phyloP scores from a whole-genome alignment of 805 yeast species.

The Sugiyamaella mastotermitis region DNA sequence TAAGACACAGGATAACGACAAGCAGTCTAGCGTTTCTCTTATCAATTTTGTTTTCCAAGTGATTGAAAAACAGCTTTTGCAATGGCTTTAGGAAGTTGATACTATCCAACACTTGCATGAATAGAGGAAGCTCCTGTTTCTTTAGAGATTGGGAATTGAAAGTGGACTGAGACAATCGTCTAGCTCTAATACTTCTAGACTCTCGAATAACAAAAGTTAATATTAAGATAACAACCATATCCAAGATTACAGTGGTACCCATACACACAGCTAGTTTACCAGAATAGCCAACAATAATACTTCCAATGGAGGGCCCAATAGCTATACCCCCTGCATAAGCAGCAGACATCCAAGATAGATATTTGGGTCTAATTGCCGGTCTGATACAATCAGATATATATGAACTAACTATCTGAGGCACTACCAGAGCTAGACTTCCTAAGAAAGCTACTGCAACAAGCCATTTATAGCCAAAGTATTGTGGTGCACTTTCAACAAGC shows the following conservation, averaged over 20 bases:
- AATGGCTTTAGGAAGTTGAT: constrained; percentile 23
- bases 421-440: constrained; percentile 36
- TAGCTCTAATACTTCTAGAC: constrained; percentile 17
- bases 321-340: constrained; percentile 25
- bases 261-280: constrained; percentile 11
- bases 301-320: constrained; percentile 25
- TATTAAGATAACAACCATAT: constrained; percentile 4
- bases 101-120: constrained; percentile 10
- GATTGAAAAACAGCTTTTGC: constrained; percentile 16
- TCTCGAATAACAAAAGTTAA: constrained; percentile 13
- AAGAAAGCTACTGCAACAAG: constrained; percentile 42
- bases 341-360: constrained; percentile 26
- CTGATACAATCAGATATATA: constrained; percentile 51
- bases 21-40: constrained; percentile 18
- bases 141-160: constrained; percentile 7
- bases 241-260: constrained; percentile 7
- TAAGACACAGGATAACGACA: constrained; percentile 11
- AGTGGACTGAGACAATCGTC: constrained; percentile 17
- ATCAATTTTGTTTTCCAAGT: constrained; percentile 10
- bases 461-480: constrained; percentile 19
- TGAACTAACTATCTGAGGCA: constrained; percentile 62
- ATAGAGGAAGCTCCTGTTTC: constrained; percentile 9
- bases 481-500: too few species aligned
- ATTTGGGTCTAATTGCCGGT: constrained; percentile 43
- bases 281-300: constrained; percentile 15